Conservation (phyloP, 345 rosid species). For the Arabidopsis thaliana region TAIR10.1 NC_003076.8:25877001-25877500, state of each 20-base stretch:
- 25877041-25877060: background rate
- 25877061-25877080: conserved; percentile 9
- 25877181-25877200: conserved; percentile 8
- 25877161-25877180: conserved; percentile 6
- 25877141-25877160: background rate
- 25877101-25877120: too few species aligned
- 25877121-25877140: conserved; percentile 33
- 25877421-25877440: background rate
- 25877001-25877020: background rate
- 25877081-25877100: background rate
- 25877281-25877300: too few species aligned
- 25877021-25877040: background rate
- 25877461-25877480: background rate
- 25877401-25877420: background rate
- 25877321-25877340: background rate
- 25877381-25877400: background rate
- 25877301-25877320: background rate
- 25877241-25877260: background rate
- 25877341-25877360: background rate
- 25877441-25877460: background rate
- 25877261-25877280: background rate
- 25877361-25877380: background rate
- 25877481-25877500: background rate
- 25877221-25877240: background rate
- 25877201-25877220: background rate